Evolutionary conservation across 495 filamentous ascomycete species (phyloP).

Genomic region (Aspergillus biplanus): DNA sequence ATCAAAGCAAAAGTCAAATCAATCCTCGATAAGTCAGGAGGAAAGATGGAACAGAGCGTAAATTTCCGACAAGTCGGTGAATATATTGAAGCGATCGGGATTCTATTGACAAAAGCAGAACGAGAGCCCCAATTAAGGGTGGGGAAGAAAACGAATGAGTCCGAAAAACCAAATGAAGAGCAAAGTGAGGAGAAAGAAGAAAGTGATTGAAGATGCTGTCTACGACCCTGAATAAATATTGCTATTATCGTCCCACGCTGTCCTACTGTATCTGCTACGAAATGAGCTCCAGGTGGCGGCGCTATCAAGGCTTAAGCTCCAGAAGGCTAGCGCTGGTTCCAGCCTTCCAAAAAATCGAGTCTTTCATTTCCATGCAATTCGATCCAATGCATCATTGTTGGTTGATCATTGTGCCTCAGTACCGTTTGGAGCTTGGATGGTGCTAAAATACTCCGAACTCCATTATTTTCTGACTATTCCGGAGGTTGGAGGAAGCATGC

Average conservation of each 20-base stretch:
- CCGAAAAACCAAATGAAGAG: slow-evolving; percentile 3
- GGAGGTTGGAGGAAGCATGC: not conserved
- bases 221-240: slow-evolving; percentile 26
- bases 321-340: slow-evolving; percentile 16
- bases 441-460: slow-evolving; percentile 15
- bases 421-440: too few species aligned
- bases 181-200: slow-evolving; percentile 13
- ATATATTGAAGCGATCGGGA: slow-evolving; percentile 2
- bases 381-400: not conserved
- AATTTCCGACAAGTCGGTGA: slow-evolving; percentile 8
- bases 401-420: not conserved
- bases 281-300: slow-evolving; percentile 30
- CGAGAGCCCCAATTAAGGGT: slow-evolving; percentile 4
- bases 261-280: slow-evolving; percentile 21
- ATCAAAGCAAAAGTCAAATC: not conserved
- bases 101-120: slow-evolving; percentile 6
- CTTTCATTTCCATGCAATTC: not conserved
- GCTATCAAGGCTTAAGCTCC: slow-evolving; percentile 28
- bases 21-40: not conserved
- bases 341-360: slow-evolving; percentile 3
- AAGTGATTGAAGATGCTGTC: slow-evolving; percentile 16
- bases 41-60: slow-evolving; percentile 3
- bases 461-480: slow-evolving; percentile 1
- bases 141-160: slow-evolving; percentile 16
- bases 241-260: slow-evolving; percentile 19